These are phyloP conservation scores for Thinopyrum obtusiflorum DNA, from an alignment of 202 grass and related monocot species.

Conservation along the genomic window DNA sequence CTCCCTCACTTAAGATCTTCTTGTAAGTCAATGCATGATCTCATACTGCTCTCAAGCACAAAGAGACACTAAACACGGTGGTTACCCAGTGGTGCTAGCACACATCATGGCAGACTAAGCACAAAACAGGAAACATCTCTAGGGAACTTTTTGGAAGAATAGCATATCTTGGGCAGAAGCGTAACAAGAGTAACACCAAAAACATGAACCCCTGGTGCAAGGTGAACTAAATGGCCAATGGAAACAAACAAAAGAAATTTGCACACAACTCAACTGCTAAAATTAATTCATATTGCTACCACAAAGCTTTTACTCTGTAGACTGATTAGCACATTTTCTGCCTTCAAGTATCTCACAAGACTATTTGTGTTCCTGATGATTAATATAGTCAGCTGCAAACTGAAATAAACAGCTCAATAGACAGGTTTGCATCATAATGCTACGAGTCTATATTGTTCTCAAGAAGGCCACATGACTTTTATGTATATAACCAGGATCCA, in stretches of 20 bases:
- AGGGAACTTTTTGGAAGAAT: background rate
- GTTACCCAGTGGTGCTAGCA: background rate
- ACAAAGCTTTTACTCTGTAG: background rate
- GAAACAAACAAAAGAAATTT: constrained; percentile 15
- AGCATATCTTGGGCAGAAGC: background rate
- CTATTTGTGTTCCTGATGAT: background rate
- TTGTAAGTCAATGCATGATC: background rate
- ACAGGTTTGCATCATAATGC: background rate
- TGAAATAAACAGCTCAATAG: background rate
- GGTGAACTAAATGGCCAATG: constrained; percentile 10
- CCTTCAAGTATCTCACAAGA: background rate
- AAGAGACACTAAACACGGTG: background rate
- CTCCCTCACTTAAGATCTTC: background rate
- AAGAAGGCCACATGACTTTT: background rate
- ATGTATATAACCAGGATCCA: background rate
- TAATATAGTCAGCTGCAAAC: background rate
- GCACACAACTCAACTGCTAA: constrained; percentile 9
- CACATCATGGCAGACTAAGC: background rate
- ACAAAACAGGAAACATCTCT: constrained; percentile 12
- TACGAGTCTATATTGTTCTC: background rate
- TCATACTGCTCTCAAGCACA: background rate
- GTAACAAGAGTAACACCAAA: background rate
- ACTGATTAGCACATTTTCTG: constrained; percentile 19
- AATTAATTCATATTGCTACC: background rate
- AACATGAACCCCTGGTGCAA: constrained; percentile 5